These are phyloP conservation scores for Ganoderma sinense DNA, from an alignment of 1,284 basidiomycete species.

Conservation along the genomic window DNA sequence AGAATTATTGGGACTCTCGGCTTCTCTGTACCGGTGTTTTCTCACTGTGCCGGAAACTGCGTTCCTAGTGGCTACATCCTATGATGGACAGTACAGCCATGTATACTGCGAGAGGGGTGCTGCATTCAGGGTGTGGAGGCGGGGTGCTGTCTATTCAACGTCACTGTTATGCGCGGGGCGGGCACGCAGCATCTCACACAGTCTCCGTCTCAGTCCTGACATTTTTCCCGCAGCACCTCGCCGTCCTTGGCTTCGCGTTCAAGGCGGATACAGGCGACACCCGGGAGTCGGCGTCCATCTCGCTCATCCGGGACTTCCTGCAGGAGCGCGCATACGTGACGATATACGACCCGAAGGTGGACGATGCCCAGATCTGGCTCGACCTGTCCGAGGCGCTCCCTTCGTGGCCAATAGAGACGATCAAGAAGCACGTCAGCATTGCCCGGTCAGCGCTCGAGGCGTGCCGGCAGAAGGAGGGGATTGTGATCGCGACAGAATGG, in stretches of 20 bases:
- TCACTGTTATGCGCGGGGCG: background rate
- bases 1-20: too few species aligned
- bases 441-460: conserved; percentile 83
- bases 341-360: conserved; percentile 93
- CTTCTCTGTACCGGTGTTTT: background rate
- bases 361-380: conserved; percentile 75
- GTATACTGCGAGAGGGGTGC: background rate
- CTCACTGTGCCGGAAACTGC: background rate
- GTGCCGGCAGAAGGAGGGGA: conserved; percentile 89
- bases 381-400: conserved; percentile 79
- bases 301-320: conserved; percentile 93
- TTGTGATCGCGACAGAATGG: conserved; percentile 96
- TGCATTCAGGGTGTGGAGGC: background rate
- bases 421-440: conserved; percentile 90
- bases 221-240: conserved; percentile 76
- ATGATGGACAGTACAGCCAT: background rate
- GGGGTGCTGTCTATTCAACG: background rate
- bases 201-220: background rate
- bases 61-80: background rate
- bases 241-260: conserved; percentile 96
- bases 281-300: conserved; percentile 97
- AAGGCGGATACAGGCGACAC: conserved; percentile 98
- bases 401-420: conserved; percentile 62
- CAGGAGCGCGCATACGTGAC: conserved; percentile 88
- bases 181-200: background rate